These are phyloP conservation scores for Panaeolus papilionaceus DNA, from an alignment of 768 basidiomycete genomes.

Conservation along the genomic window DNA sequence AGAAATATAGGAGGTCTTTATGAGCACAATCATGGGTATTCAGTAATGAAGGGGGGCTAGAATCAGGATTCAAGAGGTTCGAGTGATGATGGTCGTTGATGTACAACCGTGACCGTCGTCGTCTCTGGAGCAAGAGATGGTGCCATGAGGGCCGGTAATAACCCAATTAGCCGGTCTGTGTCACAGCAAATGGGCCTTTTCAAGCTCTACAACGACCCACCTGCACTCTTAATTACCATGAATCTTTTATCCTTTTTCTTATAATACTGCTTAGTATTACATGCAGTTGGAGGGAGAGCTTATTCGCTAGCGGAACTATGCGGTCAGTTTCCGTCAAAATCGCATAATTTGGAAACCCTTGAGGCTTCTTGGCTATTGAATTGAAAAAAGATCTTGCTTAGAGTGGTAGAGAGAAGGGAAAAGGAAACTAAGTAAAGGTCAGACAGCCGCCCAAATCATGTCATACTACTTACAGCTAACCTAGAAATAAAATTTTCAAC, in stretches of 20 bases:
- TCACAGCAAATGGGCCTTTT: neutral
- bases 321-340: constrained; percentile 9
- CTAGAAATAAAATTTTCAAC: constrained; percentile 5
- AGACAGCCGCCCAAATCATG: constrained; percentile 14
- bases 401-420: neutral
- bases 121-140: neutral
- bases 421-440: neutral
- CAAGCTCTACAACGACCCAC: neutral
- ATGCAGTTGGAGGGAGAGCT: neutral
- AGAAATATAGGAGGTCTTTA: neutral
- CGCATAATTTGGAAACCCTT: neutral
- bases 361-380: neutral
- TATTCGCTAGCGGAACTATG: constrained; percentile 8
- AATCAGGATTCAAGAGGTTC: neutral
- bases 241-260: neutral
- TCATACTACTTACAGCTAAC: neutral
- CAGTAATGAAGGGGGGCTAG: neutral
- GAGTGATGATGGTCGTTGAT: constrained; percentile 7
- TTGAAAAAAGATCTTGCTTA: neutral
- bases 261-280: neutral
- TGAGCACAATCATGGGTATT: neutral
- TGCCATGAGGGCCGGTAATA: constrained; percentile 11
- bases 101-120: neutral
- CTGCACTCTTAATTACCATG: neutral
- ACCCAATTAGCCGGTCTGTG: constrained; percentile 3